phyloP scores from a whole-genome alignment of 1,284 basidiomycete species.

The Phlebopus sp. region DNA sequence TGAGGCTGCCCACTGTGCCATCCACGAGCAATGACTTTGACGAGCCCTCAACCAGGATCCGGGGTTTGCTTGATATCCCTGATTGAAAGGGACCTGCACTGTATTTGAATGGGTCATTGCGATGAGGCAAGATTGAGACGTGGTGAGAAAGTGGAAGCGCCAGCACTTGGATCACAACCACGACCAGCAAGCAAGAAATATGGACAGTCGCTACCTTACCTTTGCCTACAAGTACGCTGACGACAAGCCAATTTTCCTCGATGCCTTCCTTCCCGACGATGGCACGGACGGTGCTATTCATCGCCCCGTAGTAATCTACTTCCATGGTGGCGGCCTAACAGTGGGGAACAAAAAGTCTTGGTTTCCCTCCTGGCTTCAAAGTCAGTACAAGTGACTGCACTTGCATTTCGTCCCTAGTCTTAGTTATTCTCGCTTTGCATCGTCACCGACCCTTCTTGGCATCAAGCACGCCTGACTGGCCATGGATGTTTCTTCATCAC shows the following conservation, averaged over 20 bases:
- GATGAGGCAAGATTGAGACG: too few species aligned
- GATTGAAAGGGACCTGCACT: too few species aligned
- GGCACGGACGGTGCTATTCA: background rate
- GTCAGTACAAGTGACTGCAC: conserved; percentile 36
- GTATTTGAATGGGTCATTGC: too few species aligned
- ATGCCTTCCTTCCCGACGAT: conserved; percentile 33
- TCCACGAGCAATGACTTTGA: too few species aligned
- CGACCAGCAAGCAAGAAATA: too few species aligned
- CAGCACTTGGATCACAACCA: too few species aligned
- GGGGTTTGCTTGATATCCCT: too few species aligned
- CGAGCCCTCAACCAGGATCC: too few species aligned
- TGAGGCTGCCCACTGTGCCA: too few species aligned
- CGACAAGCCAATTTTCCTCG: conserved; percentile 21
- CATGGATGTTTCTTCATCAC: conserved; percentile 56
- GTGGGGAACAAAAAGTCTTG: conserved; percentile 56
- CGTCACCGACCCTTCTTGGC: conserved; percentile 7
- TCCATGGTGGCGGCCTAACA: conserved; percentile 62
- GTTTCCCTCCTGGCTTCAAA: conserved; percentile 60
- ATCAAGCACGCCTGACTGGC: conserved; percentile 41
- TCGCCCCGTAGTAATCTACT: conserved; percentile 47
- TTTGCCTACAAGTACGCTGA: conserved; percentile 20
- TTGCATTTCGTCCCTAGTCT: background rate
- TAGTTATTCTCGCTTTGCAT: conserved; percentile 2
- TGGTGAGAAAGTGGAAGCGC: too few species aligned
- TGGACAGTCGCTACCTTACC: conserved; percentile 4